Percentiles rank a stretch among this genome's conserved stretches.
phyloP scores from a whole-genome alignment of 495 filamentous ascomycete genomes.

The Neurospora sp. region DNA sequence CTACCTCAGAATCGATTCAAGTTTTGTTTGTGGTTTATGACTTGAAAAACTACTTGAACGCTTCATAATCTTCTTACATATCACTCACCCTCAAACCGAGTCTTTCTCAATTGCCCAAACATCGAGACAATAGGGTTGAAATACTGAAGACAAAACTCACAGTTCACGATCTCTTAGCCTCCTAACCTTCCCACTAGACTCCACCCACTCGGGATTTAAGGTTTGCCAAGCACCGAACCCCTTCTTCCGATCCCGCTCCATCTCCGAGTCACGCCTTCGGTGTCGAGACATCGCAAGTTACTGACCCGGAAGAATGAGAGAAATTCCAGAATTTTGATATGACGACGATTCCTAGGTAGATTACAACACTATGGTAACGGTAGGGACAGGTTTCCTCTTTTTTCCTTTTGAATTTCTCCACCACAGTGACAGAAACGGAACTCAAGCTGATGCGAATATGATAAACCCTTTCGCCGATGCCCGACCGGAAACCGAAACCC shows the following conservation, averaged over 20 bases:
- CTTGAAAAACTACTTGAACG: too few relatives aligned
- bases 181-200: not conserved
- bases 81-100: too few relatives aligned
- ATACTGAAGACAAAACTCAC: not conserved
- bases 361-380: not conserved
- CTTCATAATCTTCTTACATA: too few relatives aligned
- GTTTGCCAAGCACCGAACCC: not conserved
- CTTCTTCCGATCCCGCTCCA: not conserved
- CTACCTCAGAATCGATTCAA: too few relatives aligned
- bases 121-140: not conserved
- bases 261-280: not conserved
- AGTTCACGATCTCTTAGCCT: not conserved
- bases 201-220: not conserved
- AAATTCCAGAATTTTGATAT: not conserved
- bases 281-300: too few relatives aligned
- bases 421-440: not conserved
- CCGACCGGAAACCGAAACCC: not conserved
- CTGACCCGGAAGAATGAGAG: too few relatives aligned
- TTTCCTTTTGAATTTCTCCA: not conserved
- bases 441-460: not conserved
- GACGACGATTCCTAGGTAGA: not conserved
- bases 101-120: not conserved
- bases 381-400: not conserved
- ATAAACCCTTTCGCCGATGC: not conserved
- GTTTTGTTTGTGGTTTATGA: too few relatives aligned